Base-by-base conservation (phyloP, 1,284 basidiomycete genomes). In the Pseudozyma sp. region DNA sequence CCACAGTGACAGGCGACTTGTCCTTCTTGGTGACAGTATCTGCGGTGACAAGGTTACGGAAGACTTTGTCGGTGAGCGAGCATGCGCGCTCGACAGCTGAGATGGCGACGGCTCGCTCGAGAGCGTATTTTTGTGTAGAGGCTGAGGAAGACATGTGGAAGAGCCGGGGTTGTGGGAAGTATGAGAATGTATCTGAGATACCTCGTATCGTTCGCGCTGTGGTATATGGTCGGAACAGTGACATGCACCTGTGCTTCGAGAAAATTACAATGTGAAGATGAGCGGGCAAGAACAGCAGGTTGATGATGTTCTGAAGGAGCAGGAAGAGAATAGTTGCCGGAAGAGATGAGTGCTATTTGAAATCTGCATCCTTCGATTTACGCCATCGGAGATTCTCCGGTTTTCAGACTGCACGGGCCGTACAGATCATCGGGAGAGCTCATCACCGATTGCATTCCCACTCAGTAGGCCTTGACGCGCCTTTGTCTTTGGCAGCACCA, bases 1-100 rank as follows among this genome's bases (percentile, higher is more conserved):
- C 83, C n/a, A 84, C 93, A 13, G 96, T 99, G 3, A 99, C 96
- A 4, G 96, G 96, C 39, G 93, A 94, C 86, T 95, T 95, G 88
- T 99, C 97, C 57, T 89, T 91, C 85, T 99, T 99, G 49, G 91
- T 92, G 50, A 97, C 87, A 0, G 92, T 94, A 85, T 97, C 95
- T 78, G 90, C 90, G 3, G 77, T 91, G 73, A 95, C 91, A 59
- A 98, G 89, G 60, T 90, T 91, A 81, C 92, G 91, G 87, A 98
- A 97, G 14, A 98, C 93, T 8, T 91, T 90, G 16, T 91, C 90
- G 0, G 97, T 85, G 39, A 86, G 65, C 34, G 89, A 87, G 83
- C 93, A 96, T 10, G 95, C 96, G 47, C 95, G 87, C 25, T 93
- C 89, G 42, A 99, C 96, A 1, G 96, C 94, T n/a, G 91, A 89